Percentiles rank a stretch among this genome's conserved stretches.
These are phyloP conservation scores for Purpureocillium lavendulum DNA, from an alignment of 2,329 filamentous ascomycete species.

Conservation along the genomic window DNA sequence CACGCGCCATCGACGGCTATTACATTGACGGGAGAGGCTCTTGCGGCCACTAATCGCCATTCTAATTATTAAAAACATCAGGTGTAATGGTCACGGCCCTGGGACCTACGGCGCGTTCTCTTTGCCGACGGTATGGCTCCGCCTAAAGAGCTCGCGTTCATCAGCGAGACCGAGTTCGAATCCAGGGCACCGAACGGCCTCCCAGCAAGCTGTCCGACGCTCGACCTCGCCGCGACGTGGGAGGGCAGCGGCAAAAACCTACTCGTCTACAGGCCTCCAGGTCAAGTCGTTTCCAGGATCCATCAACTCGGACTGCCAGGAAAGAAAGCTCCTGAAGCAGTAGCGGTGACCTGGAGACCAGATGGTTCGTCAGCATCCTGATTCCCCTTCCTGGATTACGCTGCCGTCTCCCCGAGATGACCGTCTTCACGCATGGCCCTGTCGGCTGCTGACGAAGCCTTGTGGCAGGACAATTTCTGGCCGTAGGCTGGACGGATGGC, in stretches of 20 bases:
- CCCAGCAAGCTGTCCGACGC: slow-evolving; percentile 71
- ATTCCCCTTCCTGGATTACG: too few species aligned
- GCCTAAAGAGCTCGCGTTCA: slow-evolving; percentile 30
- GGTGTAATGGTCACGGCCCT: too few species aligned
- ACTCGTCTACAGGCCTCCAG: slow-evolving; percentile 69
- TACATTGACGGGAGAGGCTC: too few species aligned
- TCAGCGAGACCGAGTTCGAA: slow-evolving; percentile 51
- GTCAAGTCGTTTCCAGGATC: slow-evolving; percentile 53
- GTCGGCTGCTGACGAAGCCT: background rate
- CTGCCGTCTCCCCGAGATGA: too few species aligned
- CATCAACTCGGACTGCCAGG: slow-evolving; percentile 34
- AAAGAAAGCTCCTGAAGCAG: slow-evolving; percentile 30
- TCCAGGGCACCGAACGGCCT: slow-evolving; percentile 46
- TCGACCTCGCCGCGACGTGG: slow-evolving; percentile 70
- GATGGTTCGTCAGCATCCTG: slow-evolving; percentile 55
- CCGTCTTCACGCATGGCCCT: too few species aligned
- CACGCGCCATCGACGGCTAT: too few species aligned
- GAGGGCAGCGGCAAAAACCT: slow-evolving; percentile 62
- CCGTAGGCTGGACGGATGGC: slow-evolving; percentile 77
- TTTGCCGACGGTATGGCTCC: slow-evolving; percentile 14
- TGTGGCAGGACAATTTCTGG: slow-evolving; percentile 61
- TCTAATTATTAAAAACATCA: too few species aligned
- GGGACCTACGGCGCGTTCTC: too few species aligned
- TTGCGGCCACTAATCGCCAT: too few species aligned
- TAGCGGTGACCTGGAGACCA: slow-evolving; percentile 55